These are phyloP conservation scores for Monascus ruber DNA, from an alignment of 2,329 filamentous ascomycete species.

Conservation along the genomic window DNA sequence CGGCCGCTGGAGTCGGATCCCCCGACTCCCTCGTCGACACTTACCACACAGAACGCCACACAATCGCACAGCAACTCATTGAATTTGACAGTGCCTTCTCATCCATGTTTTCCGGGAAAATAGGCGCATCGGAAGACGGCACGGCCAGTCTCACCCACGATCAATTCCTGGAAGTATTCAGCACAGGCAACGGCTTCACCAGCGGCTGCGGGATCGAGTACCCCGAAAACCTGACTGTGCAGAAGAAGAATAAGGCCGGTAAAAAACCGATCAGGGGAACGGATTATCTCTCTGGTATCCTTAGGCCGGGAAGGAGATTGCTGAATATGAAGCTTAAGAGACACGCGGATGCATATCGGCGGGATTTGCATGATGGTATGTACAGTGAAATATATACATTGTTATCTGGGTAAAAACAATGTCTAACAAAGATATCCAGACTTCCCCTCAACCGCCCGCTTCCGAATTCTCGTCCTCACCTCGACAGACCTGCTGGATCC, in stretches of 20 bases:
- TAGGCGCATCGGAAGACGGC: constrained; percentile 15
- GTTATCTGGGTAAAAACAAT: neutral
- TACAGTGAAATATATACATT: neutral
- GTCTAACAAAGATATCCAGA: constrained; percentile 13
- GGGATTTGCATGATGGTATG: constrained; percentile 27
- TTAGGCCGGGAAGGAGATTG: constrained; percentile 24
- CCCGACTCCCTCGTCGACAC: constrained; percentile 22
- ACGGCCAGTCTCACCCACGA: constrained; percentile 19
- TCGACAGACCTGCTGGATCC: constrained; percentile 23
- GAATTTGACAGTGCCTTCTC: constrained; percentile 30
- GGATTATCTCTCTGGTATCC: constrained; percentile 23
- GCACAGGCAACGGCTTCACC: constrained; percentile 26
- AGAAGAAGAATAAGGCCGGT: constrained; percentile 7
- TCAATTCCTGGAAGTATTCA: constrained; percentile 26
- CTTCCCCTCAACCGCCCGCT: constrained; percentile 25
- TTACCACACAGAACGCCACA: constrained; percentile 27
- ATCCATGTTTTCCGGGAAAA: constrained; percentile 30
- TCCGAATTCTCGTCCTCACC: constrained; percentile 25
- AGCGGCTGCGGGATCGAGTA: constrained; percentile 31
- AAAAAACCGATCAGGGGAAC: constrained; percentile 18
- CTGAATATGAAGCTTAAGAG: constrained; percentile 22
- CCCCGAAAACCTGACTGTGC: constrained; percentile 16
- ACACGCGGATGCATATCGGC: constrained; percentile 25
- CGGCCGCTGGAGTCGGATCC: constrained; percentile 1
- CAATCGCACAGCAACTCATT: constrained; percentile 27